These are phyloP conservation scores for Sequoia sempervirens DNA, from an alignment of 75 land plant species.

Conservation along the genomic window DNA sequence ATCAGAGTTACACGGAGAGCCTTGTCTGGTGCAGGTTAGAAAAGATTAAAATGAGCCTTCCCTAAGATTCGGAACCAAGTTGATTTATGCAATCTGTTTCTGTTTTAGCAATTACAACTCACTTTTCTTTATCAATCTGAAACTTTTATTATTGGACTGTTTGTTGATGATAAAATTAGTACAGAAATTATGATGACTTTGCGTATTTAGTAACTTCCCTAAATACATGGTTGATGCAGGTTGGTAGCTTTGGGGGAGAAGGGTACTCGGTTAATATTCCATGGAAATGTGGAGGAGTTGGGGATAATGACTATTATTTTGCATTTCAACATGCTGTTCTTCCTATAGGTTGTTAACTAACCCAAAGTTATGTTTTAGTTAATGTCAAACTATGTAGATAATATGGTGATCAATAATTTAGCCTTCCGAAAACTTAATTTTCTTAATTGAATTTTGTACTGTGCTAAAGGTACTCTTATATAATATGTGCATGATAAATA, in stretches of 20 bases:
- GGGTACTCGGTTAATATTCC: slow-evolving; percentile 94
- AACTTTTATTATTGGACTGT: background rate
- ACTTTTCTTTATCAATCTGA: background rate
- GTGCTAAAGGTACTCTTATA: background rate
- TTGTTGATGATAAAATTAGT: background rate
- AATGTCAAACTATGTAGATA: background rate
- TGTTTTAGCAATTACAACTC: background rate
- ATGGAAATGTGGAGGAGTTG: slow-evolving; percentile 88
- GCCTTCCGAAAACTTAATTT: background rate
- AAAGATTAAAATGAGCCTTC: background rate
- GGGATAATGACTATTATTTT: slow-evolving; percentile 85
- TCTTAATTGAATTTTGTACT: background rate
- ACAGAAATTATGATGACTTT: background rate
- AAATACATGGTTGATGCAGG: slow-evolving; percentile 28
- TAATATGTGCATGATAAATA: background rate
- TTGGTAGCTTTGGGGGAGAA: slow-evolving; percentile 69
- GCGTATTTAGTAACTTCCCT: background rate
- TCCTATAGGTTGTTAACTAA: slow-evolving; percentile 64
- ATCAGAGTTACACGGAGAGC: background rate
- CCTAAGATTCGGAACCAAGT: background rate
- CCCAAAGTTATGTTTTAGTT: background rate
- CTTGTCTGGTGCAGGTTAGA: background rate
- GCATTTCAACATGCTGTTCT: slow-evolving; percentile 88
- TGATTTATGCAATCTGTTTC: background rate
- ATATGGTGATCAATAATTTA: background rate